These are phyloP conservation scores for Debaryomyces sp. DNA, from an alignment of 1,139 yeast species.

Conservation along the genomic window DNA sequence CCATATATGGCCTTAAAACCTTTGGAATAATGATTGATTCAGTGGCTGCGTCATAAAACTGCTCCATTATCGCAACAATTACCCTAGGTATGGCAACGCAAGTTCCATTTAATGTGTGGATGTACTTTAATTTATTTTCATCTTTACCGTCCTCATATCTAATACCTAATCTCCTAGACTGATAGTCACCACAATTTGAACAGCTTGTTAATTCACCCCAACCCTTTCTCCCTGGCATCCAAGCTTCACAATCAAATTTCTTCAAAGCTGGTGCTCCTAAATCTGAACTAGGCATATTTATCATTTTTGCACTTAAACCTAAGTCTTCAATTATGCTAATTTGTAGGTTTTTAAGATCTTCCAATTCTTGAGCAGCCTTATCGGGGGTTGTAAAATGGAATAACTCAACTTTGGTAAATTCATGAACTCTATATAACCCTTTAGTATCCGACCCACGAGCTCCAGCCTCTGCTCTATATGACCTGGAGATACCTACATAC, in stretches of 20 bases:
- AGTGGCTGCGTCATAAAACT: slow-evolving; percentile 64
- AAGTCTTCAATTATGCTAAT: slow-evolving; percentile 61
- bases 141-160: slow-evolving; percentile 38
- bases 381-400: slow-evolving; percentile 71
- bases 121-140: slow-evolving; percentile 49
- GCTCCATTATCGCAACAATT: slow-evolving; percentile 85
- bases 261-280: slow-evolving; percentile 92
- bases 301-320: slow-evolving; percentile 78
- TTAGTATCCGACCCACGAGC: slow-evolving; percentile 92
- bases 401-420: slow-evolving; percentile 92
- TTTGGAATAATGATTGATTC: slow-evolving; percentile 66
- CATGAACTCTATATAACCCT: slow-evolving; percentile 94
- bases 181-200: slow-evolving; percentile 93
- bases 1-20: slow-evolving; percentile 70
- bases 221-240: slow-evolving; percentile 95
- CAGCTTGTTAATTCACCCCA: slow-evolving; percentile 96
- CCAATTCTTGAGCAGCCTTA: slow-evolving; percentile 53
- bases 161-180: slow-evolving; percentile 80
- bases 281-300: slow-evolving; percentile 89
- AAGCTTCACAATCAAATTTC: slow-evolving; percentile 93
- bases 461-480: slow-evolving; percentile 97
- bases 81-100: slow-evolving; percentile 95
- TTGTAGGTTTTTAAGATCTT: slow-evolving; percentile 66
- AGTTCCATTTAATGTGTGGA: slow-evolving; percentile 91
- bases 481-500: slow-evolving; percentile 81